Percentiles rank a stretch among this genome's conserved stretches.
phyloP scores from a whole-genome alignment of 1,284 basidiomycete species.

The Sutorius eximius region DNA sequence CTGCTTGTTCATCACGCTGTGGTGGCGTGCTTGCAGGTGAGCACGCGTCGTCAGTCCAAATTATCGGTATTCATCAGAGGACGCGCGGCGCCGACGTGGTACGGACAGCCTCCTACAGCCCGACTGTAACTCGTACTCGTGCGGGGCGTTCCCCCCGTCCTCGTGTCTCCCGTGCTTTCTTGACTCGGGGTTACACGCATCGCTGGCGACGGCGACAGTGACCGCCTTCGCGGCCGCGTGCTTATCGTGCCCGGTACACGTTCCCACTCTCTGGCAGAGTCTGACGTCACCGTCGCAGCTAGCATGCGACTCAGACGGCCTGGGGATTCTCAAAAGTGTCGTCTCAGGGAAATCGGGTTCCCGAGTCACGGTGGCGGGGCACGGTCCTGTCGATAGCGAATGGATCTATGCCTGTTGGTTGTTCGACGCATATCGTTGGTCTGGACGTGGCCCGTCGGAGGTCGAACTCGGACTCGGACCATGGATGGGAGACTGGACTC shows the following conservation, averaged over 20 bases:
- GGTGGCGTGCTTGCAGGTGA: not conserved
- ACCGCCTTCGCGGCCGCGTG: not conserved
- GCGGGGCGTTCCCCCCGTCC: too few species aligned
- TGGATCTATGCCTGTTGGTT: not conserved
- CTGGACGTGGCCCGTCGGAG: not conserved
- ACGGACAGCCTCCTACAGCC: not conserved
- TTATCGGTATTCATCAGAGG: not conserved
- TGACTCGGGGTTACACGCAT: not conserved
- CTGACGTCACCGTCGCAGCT: not conserved
- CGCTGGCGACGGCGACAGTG: too few species aligned
- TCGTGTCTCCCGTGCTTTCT: not conserved
- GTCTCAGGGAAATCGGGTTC: too few species aligned
- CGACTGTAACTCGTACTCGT: not conserved
- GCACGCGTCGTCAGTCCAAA: not conserved
- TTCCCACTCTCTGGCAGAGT: not conserved
- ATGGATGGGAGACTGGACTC: too few species aligned
- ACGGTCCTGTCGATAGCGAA: not conserved
- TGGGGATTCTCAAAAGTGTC: too few species aligned
- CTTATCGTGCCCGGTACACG: not conserved
- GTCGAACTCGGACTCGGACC: not conserved
- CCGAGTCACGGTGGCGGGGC: too few species aligned
- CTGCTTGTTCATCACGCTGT: not conserved
- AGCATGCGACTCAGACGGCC: too few species aligned
- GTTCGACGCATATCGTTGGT: not conserved
- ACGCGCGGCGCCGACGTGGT: not conserved